Evolutionary conservation across 768 basidiomycete species (phyloP).

Genomic region (Sporobolomyces phaffii): DNA sequence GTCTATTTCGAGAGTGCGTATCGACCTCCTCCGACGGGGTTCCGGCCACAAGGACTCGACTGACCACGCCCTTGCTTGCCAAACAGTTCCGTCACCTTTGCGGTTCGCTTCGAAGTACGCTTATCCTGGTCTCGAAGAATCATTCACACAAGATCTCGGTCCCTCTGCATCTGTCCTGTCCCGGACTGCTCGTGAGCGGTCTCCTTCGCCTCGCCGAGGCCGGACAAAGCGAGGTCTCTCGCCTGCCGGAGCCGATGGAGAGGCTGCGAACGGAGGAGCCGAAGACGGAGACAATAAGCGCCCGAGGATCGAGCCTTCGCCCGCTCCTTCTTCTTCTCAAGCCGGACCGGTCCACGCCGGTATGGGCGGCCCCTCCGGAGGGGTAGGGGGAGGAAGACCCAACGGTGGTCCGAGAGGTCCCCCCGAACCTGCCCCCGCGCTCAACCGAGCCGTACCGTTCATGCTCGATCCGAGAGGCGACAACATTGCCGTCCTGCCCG

Average conservation of each 20-base stretch:
- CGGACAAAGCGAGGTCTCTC: slow-evolving; percentile 37
- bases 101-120: slow-evolving; percentile 50
- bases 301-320: slow-evolving; percentile 34
- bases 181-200: slow-evolving; percentile 5
- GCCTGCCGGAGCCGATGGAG: slow-evolving; percentile 17
- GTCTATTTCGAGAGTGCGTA: slow-evolving; percentile 72
- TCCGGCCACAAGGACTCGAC: background rate
- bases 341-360: slow-evolving; percentile 41
- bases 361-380: too few species aligned
- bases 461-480: slow-evolving; percentile 46
- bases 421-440: slow-evolving; percentile 36
- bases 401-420: slow-evolving; percentile 21
- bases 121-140: slow-evolving; percentile 77
- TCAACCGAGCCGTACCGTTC: slow-evolving; percentile 47
- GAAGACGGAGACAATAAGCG: slow-evolving; percentile 45
- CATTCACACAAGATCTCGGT: slow-evolving; percentile 81
- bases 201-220: slow-evolving; percentile 7
- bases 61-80: background rate
- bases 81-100: slow-evolving; percentile 76
- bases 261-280: slow-evolving; percentile 43
- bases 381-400: too few species aligned
- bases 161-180: slow-evolving; percentile 2
- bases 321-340: slow-evolving; percentile 27
- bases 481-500: slow-evolving; percentile 48
- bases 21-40: background rate